Base-by-base conservation (phyloP, 768 basidiomycete species). In the Suillus placidus region DNA sequence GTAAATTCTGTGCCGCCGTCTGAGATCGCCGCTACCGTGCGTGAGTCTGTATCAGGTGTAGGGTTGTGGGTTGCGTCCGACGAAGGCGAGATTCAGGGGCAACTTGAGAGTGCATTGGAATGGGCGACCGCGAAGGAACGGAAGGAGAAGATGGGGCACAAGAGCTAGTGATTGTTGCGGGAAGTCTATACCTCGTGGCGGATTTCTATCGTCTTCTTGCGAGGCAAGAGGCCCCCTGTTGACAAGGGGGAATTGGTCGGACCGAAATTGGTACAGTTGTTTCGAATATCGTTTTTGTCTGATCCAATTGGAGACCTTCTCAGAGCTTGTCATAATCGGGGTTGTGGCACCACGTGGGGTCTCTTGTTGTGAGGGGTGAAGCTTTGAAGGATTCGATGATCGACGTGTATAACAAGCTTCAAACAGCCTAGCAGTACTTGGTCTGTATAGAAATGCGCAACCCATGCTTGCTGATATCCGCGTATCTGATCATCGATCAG, bases 171-270 rank as follows among this genome's bases (percentile, higher is more conserved):
- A 84, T 97, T 13, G 72, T 97, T 1, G 90, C 94, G 30, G 97
- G 97, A 45, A 99, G 97, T 78, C 75, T 99, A 71, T 99, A 99
- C 78, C 85, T 98, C 45, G 93, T 95, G 1, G 94, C 95, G 12
- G 97, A 99, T 79, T 88, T 96, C 63, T 97, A 97, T 80, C 81
- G 95, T 64, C 70, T 89, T 35, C 14, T 75, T 43, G 56, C 60
- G 57, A 9, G 32, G 18, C 58, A 60, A 18, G 26, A 60, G 12
- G 26, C 10, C 58, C 30, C 58, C 30, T 13, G 10, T 60, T 32
- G 40, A 42, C 40, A 60, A 32, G 57, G 38, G 23, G 38, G 16
- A 30, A 30, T 18, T 30, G 18, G 26, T 60, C 58, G 40, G 55
- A 61, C 45, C 61, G 35, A 62, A n/a, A n/a, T 45, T 4, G 30